phyloP scores from a whole-genome alignment of 2,329 filamentous ascomycete genomes.

The Penicillium expansum region DNA sequence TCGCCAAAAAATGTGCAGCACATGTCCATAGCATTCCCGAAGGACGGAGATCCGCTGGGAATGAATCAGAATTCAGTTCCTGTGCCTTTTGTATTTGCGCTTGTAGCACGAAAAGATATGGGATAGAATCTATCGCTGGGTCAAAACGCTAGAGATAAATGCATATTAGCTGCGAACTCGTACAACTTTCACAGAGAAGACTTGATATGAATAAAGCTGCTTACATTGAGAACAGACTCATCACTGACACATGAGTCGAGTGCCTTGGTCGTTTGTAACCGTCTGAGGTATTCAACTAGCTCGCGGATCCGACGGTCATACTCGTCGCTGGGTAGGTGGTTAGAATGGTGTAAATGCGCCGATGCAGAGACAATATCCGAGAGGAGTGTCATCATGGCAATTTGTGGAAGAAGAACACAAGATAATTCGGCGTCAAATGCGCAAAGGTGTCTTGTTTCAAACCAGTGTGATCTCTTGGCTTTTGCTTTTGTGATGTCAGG shows the following conservation, averaged over 20 bases:
- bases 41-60: conserved; percentile 44
- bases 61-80: conserved; percentile 34
- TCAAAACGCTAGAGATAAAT: conserved; percentile 40
- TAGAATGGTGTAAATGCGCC: conserved; percentile 33
- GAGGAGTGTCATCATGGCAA: conserved; percentile 14
- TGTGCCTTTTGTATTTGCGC: conserved; percentile 45
- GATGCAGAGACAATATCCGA: conserved; percentile 16
- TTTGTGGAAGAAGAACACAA: neutral
- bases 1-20: conserved; percentile 51
- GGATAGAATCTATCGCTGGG: conserved; percentile 57
- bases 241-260: conserved; percentile 29
- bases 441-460: neutral
- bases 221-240: conserved; percentile 37
- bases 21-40: conserved; percentile 51
- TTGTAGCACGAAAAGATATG: conserved; percentile 57
- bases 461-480: neutral
- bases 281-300: conserved; percentile 40
- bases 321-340: conserved; percentile 36
- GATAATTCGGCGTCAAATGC: neutral
- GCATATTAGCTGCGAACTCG: neutral
- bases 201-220: conserved; percentile 7
- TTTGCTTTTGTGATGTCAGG: neutral
- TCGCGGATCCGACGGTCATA: conserved; percentile 46
- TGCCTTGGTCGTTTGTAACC: conserved; percentile 34
- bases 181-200: neutral